Conservation (phyloP, 208 protist genomes). For the Leishmania aethiopica region DNA sequence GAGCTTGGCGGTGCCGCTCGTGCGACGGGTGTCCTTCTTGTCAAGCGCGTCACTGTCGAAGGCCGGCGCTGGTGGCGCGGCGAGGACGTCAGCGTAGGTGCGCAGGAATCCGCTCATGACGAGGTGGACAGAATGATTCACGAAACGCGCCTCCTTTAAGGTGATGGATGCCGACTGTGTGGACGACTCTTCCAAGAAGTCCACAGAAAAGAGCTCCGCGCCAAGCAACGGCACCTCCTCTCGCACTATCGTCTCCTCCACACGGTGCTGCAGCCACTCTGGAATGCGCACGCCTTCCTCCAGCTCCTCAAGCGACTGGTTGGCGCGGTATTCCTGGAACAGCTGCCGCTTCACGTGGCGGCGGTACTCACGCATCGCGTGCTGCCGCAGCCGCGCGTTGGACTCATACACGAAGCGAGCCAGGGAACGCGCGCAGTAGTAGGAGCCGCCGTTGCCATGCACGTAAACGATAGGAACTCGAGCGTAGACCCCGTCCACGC, state of each 20-base stretch:
- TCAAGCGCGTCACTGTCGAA: conserved; percentile 19
- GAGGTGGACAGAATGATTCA: conserved; percentile 66
- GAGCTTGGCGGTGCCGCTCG: background rate
- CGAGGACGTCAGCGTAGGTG: conserved; percentile 45
- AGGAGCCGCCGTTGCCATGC: conserved; percentile 84
- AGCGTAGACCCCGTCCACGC: conserved; percentile 27
- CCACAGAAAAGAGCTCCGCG: conserved; percentile 64
- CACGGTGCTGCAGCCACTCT: conserved; percentile 30
- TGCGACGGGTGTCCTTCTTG: conserved; percentile 3
- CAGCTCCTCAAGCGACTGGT: conserved; percentile 14
- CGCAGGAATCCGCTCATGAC: conserved; percentile 47
- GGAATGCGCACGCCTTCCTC: conserved; percentile 42
- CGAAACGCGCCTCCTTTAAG: conserved; percentile 68
- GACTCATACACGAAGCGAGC: conserved; percentile 72
- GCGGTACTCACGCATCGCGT: conserved; percentile 32
- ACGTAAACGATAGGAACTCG: conserved; percentile 76
- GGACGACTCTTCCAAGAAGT: conserved; percentile 75
- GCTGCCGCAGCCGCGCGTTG: conserved; percentile 47
- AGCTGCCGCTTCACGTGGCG: conserved; percentile 45
- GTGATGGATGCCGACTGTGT: conserved; percentile 61
- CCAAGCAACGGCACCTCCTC: conserved; percentile 56
- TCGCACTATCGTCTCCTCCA: conserved; percentile 47
- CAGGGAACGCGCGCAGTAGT: conserved; percentile 68
- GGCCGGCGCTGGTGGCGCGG: conserved; percentile 1
- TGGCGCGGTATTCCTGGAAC: conserved; percentile 19